Conservation (phyloP, 305 asterid genomes). For the Coffea humblotiana region DNA sequence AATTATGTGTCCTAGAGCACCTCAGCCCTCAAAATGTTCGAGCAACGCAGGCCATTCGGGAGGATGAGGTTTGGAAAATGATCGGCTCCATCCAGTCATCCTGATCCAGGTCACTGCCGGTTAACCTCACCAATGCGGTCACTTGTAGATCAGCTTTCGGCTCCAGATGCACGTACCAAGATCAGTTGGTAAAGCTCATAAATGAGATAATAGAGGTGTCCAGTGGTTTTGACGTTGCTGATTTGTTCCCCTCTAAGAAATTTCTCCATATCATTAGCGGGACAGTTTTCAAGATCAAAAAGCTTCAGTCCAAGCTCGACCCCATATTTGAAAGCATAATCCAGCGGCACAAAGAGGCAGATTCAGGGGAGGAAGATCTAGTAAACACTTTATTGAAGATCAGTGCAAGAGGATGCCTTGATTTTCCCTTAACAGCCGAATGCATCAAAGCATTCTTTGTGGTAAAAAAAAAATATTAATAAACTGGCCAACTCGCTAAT, state of each 20-base stretch:
- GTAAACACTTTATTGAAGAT: constrained; percentile 28
- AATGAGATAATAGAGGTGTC: constrained; percentile 24
- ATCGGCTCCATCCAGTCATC: constrained; percentile 10
- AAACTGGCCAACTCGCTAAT: no score
- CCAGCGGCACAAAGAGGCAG: constrained; percentile 20
- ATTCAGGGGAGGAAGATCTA: constrained; percentile 21
- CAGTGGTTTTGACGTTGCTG: constrained; percentile 34
- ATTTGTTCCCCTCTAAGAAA: constrained; percentile 41
- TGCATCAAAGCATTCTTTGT: constrained; percentile 40
- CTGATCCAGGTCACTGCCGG: not conserved
- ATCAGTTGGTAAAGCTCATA: constrained; percentile 17
- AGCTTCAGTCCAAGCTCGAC: constrained; percentile 26
- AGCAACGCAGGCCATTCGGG: constrained; percentile 15
- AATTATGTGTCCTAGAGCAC: constrained; percentile 25
- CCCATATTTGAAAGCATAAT: constrained; percentile 33
- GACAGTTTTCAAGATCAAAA: constrained; percentile 15
- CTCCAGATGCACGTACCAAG: constrained; percentile 28
- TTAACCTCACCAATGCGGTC: constrained; percentile 14
- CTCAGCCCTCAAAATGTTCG: constrained; percentile 19
- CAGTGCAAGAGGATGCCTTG: constrained; percentile 11
- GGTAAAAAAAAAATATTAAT: constrained; percentile 8
- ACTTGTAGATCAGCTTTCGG: constrained; percentile 24
- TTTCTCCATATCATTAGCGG: constrained; percentile 32
- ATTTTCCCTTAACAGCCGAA: constrained; percentile 26
- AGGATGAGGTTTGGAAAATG: constrained; percentile 22